Conservation (phyloP, 495 filamentous ascomycete species). For the Xanthoparmelia taractica region DNA sequence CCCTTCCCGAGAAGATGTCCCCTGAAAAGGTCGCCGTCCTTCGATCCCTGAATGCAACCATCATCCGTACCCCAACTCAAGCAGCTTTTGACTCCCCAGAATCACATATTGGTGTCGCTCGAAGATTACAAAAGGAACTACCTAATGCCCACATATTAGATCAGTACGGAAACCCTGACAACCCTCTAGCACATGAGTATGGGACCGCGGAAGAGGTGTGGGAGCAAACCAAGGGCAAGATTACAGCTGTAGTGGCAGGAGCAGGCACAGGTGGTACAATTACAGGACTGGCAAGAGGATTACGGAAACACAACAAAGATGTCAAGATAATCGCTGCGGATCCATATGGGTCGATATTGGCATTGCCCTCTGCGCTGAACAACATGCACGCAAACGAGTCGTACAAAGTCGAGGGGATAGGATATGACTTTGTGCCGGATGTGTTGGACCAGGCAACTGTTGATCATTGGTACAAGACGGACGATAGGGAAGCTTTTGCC, state of each 20-base stretch:
- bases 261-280: constrained; percentile 96
- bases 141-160: constrained; percentile 96
- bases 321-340: constrained; percentile 88
- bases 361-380: constrained; percentile 70
- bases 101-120: constrained; percentile 92
- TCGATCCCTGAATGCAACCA: constrained; percentile 86
- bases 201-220: constrained; percentile 97
- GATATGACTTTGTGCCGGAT: constrained; percentile 95
- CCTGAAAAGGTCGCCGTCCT: constrained; percentile 94
- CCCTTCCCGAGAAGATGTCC: constrained; percentile 98
- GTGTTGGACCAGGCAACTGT: constrained; percentile 76
- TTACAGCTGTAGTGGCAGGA: constrained; percentile 82
- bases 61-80: constrained; percentile 94
- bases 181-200: constrained; percentile 87
- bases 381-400: constrained; percentile 67
- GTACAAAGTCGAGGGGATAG: constrained; percentile 98
- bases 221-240: constrained; percentile 75
- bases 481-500: constrained; percentile 82
- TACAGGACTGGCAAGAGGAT: constrained; percentile 75
- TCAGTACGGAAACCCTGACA: constrained; percentile 88
- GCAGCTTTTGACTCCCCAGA: constrained; percentile 92
- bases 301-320: constrained; percentile 75
- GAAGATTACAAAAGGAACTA: constrained; percentile 84
- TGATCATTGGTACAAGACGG: constrained; percentile 97
- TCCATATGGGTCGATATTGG: constrained; percentile 81